These are phyloP conservation scores for Eragrostis tef DNA, from an alignment of 202 grass and related monocot species.

Conservation along the genomic window DNA sequence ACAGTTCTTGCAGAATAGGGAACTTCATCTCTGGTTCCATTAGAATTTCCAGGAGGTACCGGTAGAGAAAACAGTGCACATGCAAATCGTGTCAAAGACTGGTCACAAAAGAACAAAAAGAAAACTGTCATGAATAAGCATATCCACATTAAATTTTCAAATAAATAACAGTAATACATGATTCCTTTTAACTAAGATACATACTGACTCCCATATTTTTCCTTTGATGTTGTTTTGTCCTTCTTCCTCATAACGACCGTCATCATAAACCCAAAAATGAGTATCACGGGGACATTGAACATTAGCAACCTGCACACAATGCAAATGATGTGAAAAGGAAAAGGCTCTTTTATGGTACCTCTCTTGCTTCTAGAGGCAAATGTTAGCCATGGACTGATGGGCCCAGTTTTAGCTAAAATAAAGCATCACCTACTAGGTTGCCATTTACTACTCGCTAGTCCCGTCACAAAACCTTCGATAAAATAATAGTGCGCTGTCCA, in stretches of 20 bases:
- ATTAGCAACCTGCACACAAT: slow-evolving; percentile 70
- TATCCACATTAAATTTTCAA: slow-evolving; percentile 7
- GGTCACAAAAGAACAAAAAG: slow-evolving; percentile 11
- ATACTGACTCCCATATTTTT: slow-evolving; percentile 95
- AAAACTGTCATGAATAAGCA: slow-evolving; percentile 23
- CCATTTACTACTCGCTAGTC: neutral
- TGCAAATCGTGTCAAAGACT: slow-evolving; percentile 80
- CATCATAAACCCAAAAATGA: slow-evolving; percentile 98
- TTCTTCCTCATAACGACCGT: slow-evolving; percentile 97
- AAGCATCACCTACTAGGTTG: neutral
- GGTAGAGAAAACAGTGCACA: slow-evolving; percentile 82
- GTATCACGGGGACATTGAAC: slow-evolving; percentile 95
- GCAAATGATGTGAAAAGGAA: slow-evolving; percentile 28
- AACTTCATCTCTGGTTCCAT: slow-evolving; percentile 64
- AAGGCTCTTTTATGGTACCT: neutral
- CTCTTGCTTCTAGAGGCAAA: slow-evolving; percentile 6
- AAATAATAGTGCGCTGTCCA: slow-evolving; percentile 3
- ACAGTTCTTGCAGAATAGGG: slow-evolving; percentile 66
- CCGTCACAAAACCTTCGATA: neutral
- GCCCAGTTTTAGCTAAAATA: slow-evolving; percentile 29
- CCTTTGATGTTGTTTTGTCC: slow-evolving; percentile 99
- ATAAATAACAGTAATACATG: slow-evolving; percentile 5
- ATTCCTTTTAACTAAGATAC: slow-evolving; percentile 51
- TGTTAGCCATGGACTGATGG: neutral
- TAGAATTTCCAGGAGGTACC: slow-evolving; percentile 67